Evolutionary conservation across 345 rosid genomes (phyloP), one percentile per base, ranked within the genome.

Genomic region (Angophora floribunda): DNA sequence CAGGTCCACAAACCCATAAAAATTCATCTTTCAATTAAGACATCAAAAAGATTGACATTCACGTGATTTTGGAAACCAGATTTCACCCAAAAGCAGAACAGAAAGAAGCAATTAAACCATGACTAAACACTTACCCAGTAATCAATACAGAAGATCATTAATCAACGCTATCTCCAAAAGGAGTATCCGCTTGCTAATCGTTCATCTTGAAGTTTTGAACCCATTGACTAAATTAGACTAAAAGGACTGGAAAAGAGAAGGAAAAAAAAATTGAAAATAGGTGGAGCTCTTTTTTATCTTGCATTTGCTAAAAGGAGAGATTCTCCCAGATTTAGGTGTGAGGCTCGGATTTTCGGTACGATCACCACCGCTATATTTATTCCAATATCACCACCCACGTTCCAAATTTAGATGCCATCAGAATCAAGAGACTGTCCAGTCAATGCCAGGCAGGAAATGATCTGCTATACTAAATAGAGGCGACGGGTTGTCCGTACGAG

Each of bases 261-360:
- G 41, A 36, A 52, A 86, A 19, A 63, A 26, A n/a, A 82, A 44
- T 9, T 14, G 30, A 41, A 63, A 30, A 32, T 26, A 52, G 85
- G 36, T 79, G 75, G 28, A 61, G 78, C 36, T 55, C 63, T 82
- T 82, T 79, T 87, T 87, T 79, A 87, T 85, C 86, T 36, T 32
- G 28, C 45, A 30, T 45, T 67, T 44, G 30, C 86, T 45, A 55
- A 24, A 89, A 75, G 78, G 86, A 86, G 57, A 65, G 88, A 52
- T 67, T 86, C 91, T 93, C 93, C 91, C 49, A 91, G 91, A 93
- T 92, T 90, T 91, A 91, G 93, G 89, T 32, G 92, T 89, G 91
- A 90, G 93, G 93, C 75, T 36, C 88, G 87, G 87, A 88, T 85
- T 78, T 87, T 78, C 49, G 70, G 41, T 70, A 75, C 53, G 30